Base-by-base conservation (phyloP, 2,329 filamentous ascomycete species). In the Lasiodiplodia hormozganensis region DNA sequence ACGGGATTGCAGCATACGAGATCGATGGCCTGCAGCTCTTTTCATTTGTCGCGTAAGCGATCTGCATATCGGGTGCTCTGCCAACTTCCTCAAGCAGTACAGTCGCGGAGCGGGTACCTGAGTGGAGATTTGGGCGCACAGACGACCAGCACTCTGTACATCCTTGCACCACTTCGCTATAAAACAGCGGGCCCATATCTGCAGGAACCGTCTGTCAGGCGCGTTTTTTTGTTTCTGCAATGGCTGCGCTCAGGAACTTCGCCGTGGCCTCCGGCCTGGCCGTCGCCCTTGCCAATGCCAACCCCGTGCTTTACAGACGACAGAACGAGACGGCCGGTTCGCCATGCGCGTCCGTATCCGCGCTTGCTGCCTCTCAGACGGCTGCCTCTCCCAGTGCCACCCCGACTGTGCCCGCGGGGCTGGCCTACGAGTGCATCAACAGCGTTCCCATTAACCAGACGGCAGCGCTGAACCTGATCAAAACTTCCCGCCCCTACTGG, bases 341-440 rank as follows among this genome's bases (percentile, higher is more conserved):
- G 4, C 51, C 70, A 36, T 71, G 70, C 40, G 70, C 70, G 3
- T 62, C 66, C n/a, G 70, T 70, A 4, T 67, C 66, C 1, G 58
- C 28, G 4, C 51, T 68, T 18, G 67, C 67, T 34, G 58, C 67
- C 8, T 69, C 69, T 10, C 65, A 67, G 49, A 62, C 66, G 14
- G 65, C 64, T 34, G 65, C 38, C 53, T 54, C 51, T 36, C 60
- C 57, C 11, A 68, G 58, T 14, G 74, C 74, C 8, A 71, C 70
- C 10, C 75, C 73, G 16, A 78, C 73, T 4, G 76, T 84, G 2
- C 80, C 82, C 23, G 82, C 82, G n/a, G 69, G 77, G 14, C 65
- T 83, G 28, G 82, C 82, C 2, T 83, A 79, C 69, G 78, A 83
- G 11, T 85, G 83, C 73, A 75, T 84, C 53, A 79, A 76, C 60